Evolutionary conservation across 192 early-diverging fungal species (phyloP).

Genomic region (Anaeromyces robustus): DNA sequence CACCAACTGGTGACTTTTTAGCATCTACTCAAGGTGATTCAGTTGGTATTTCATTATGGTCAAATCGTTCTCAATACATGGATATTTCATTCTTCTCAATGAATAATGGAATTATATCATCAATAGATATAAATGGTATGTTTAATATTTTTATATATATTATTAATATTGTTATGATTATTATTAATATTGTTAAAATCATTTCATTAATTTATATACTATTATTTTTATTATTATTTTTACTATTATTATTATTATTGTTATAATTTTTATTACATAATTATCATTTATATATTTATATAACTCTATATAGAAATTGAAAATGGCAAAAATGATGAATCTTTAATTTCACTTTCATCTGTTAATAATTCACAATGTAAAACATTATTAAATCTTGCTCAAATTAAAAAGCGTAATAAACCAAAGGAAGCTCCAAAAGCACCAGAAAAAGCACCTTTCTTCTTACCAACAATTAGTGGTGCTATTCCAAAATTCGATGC

Average conservation of each 20-base stretch:
- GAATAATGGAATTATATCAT: constrained; percentile 20
- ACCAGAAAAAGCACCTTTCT: constrained; percentile 86
- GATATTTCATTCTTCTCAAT: constrained; percentile 55
- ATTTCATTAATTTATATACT: too few species aligned
- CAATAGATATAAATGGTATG: background rate
- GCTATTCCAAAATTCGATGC: constrained; percentile 49
- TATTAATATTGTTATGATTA: too few species aligned
- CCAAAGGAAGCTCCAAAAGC: constrained; percentile 75
- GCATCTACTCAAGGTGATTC: constrained; percentile 84
- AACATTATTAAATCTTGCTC: background rate
- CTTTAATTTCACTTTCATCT: background rate
- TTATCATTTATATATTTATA: too few species aligned
- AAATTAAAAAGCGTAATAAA: constrained; percentile 61
- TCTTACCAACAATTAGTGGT: constrained; percentile 67
- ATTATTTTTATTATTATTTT: too few species aligned
- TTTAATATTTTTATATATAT: too few species aligned
- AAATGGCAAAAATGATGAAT: background rate
- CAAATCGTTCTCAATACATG: constrained; percentile 65
- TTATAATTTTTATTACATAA: too few species aligned
- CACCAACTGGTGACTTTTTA: constrained; percentile 80
- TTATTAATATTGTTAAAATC: too few species aligned
- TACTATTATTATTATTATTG: too few species aligned
- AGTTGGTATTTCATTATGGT: constrained; percentile 85
- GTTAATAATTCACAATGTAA: background rate
- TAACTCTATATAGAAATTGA: too few species aligned